Base-by-base conservation (phyloP, 352 stramenopile genomes). In the Poterioochromonas sp. region DNA sequence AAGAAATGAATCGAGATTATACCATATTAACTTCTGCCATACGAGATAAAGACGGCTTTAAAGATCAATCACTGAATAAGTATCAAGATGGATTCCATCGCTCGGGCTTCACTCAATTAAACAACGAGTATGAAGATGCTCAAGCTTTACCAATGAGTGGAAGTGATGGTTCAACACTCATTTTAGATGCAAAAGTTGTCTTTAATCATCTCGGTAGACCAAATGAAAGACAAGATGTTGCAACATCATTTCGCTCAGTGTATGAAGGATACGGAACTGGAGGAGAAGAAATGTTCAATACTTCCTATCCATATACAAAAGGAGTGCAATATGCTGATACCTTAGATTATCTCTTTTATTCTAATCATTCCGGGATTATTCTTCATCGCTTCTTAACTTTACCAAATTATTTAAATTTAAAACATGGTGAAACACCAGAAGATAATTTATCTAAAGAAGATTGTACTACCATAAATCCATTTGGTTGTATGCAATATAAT, bases 301-400 rank as follows among this genome's bases (percentile, higher is more conserved):
- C 86, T 69, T 35, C 51, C 47, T 15, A 12, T 22, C 71, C 71
- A 35, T 1, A 58, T 29, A 43, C 34, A 26, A 85, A 84, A 5
- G 88, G 83, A 49, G 78, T 86, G 0, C 78, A 77, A 32, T 88
- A 87, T 62, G 84, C 85, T 26, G 87, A 85, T 26, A 91, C 86
- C 3, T 83, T 91, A 71, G 88, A 93, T 82, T 93, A 92, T 79
- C 92, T 93, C 35, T 93, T 93, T 80, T 90, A 87, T 82, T 89
- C 86, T 1, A 3, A 40, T 5, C 71, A 73, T 0, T 82, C 82
- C 44, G 47, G 54, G n/a, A 37, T 82, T 18, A 26, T 40, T 2
- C 44, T 40, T 37, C 20, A 40, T 22, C 40, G 88, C 76, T 37
- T 91, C 20, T 81, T 92, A 1, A 51, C 79, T 12, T 29, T 92